A percentile compares a stretch with the other conserved stretches of the same genome.
These are phyloP conservation scores for Spirogloea muscicola DNA, from an alignment of 139 green algal species.

Conservation along the genomic window DNA sequence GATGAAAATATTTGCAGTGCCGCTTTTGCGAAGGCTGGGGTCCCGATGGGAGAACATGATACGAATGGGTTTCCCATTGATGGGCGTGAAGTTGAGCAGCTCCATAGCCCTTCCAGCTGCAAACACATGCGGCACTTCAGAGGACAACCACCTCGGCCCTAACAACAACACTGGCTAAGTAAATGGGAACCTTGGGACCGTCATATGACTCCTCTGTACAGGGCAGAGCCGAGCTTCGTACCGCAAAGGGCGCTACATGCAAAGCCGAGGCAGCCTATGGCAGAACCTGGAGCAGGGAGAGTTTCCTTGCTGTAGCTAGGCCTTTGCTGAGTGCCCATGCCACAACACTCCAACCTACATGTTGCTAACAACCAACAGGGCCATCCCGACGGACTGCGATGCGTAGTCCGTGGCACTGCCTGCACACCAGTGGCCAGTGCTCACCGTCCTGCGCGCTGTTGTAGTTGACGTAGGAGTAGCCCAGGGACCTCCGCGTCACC, in stretches of 20 bases:
- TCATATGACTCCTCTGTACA: too few species aligned
- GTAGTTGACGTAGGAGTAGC: slow-evolving; percentile 64
- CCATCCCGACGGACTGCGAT: too few species aligned
- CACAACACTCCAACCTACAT: not conserved
- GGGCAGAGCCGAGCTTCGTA: too few species aligned
- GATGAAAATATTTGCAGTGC: slow-evolving; percentile 62
- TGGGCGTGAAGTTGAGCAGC: slow-evolving; percentile 53
- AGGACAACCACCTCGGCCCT: too few species aligned
- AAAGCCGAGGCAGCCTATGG: too few species aligned
- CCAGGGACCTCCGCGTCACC: slow-evolving; percentile 54
- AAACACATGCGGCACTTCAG: not conserved
- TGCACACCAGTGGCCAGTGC: not conserved
- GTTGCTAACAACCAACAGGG: not conserved
- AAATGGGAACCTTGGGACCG: too few species aligned
- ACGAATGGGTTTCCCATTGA: slow-evolving; percentile 54
- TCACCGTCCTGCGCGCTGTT: slow-evolving; percentile 44
- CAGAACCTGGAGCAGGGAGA: too few species aligned
- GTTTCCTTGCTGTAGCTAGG: too few species aligned
- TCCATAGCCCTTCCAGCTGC: slow-evolving; percentile 53
- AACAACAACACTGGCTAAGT: too few species aligned
- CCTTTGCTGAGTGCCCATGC: too few species aligned
- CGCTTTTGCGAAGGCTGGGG: slow-evolving; percentile 47
- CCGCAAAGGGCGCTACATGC: too few species aligned
- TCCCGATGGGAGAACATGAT: slow-evolving; percentile 62
- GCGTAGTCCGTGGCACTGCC: not conserved